Evolutionary conservation across 495 filamentous ascomycete species (phyloP).

Genomic region (Penicillium cataractarum): DNA sequence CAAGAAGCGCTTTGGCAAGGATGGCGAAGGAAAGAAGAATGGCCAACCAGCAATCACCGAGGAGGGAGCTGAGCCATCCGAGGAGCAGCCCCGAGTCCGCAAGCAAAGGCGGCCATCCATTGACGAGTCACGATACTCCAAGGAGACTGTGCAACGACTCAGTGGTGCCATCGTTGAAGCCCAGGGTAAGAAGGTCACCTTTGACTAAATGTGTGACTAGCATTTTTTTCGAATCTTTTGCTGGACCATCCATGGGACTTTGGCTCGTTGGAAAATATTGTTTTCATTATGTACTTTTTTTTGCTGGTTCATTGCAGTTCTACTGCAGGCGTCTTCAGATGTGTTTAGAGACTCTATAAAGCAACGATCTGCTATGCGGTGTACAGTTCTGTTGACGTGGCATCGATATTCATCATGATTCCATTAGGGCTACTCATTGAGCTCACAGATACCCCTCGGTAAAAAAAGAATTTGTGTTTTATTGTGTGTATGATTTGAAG

Average conservation of each 20-base stretch:
- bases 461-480: constrained; percentile 1
- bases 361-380: constrained; percentile 17
- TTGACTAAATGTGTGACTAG: constrained; percentile 57
- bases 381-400: constrained; percentile 25
- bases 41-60: constrained; percentile 32
- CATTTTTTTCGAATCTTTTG: no score
- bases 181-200: constrained; percentile 83
- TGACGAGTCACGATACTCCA: constrained; percentile 44
- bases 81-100: constrained; percentile 25
- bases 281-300: constrained; percentile 1
- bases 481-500: background rate
- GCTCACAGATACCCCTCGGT: constrained; percentile 16
- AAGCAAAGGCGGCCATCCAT: constrained; percentile 34
- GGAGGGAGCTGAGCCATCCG: constrained; percentile 24
- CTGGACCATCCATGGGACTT: background rate
- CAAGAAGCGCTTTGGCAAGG: constrained; percentile 89
- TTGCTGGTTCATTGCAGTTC: constrained; percentile 16
- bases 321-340: constrained; percentile 17
- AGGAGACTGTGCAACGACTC: constrained; percentile 55
- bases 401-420: constrained; percentile 1
- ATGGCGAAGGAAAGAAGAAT: constrained; percentile 46
- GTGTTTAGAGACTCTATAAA: constrained; percentile 14
- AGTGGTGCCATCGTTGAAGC: constrained; percentile 78
- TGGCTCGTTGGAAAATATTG: background rate
- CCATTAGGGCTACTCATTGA: constrained; percentile 4